A percentile compares a stretch with the other conserved stretches of the same genome.
Evolutionary conservation across 2,329 filamentous ascomycete genomes (phyloP).

Genomic region (Aspergillus sp.): DNA sequence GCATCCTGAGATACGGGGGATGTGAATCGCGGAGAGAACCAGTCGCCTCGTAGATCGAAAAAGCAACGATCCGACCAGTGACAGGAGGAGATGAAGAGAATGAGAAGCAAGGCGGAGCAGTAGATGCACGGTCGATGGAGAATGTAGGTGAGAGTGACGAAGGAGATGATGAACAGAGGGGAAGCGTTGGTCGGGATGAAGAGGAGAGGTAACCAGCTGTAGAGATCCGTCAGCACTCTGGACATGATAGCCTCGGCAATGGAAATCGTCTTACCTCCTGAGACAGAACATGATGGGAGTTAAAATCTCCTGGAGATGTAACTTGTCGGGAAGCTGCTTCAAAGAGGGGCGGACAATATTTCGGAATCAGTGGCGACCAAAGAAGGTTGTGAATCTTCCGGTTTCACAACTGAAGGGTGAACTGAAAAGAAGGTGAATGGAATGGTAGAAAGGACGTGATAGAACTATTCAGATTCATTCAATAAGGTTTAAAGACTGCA

Average conservation of each 20-base stretch:
- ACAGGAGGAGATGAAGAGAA: slow-evolving; percentile 88
- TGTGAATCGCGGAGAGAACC: slow-evolving; percentile 76
- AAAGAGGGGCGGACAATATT: background rate
- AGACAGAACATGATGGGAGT: slow-evolving; percentile 58
- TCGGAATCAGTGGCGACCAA: background rate
- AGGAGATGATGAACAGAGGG: slow-evolving; percentile 78
- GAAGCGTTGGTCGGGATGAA: slow-evolving; percentile 85
- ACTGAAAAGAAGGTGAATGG: background rate
- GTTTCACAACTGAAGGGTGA: background rate
- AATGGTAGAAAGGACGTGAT: background rate
- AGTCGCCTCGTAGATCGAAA: slow-evolving; percentile 87
- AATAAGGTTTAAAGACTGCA: background rate
- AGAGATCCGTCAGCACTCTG: background rate
- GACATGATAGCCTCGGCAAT: too few species aligned
- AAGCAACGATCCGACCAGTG: slow-evolving; percentile 88
- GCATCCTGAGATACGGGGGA: slow-evolving; percentile 18
- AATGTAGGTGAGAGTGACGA: slow-evolving; percentile 91
- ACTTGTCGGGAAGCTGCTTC: background rate
- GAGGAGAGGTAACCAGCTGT: slow-evolving; percentile 78
- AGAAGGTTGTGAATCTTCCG: background rate
- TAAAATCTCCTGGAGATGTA: slow-evolving; percentile 4
- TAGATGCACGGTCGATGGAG: slow-evolving; percentile 96
- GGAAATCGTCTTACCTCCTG: slow-evolving; percentile 48
- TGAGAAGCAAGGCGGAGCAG: slow-evolving; percentile 90
- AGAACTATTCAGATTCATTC: background rate